Base-by-base conservation (phyloP, 345 rosid genomes). In the Syzygium aqueum region DNA sequence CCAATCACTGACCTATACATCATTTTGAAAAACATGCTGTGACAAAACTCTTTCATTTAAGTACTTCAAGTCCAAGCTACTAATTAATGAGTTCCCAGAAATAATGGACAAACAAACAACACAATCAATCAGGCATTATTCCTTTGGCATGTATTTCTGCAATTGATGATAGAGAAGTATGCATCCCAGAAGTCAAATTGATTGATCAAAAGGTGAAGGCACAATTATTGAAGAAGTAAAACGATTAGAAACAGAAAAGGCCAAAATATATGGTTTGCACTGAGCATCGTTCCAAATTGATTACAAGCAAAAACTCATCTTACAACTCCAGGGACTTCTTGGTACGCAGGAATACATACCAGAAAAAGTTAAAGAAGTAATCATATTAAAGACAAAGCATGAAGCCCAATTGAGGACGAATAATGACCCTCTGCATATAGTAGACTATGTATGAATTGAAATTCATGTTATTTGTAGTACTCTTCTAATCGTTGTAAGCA, bases 181-280 rank as follows among this genome's bases (percentile, higher is more conserved):
- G 2, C 1, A 73, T 73, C 49, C 2, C 0, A 0, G 49, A 17
- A 9, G 80, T 73, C 49, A 73, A 33, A 73, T 73, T 73, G 0
- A 33, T 8, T 0, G 46, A 0, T 0, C 46, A 67, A 67, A 33
- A 67, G 78, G 25, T 67, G 78, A 67, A 33, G 78, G 8, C 25
- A 8, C 0, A 0, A 8, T 33, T 33, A 33, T 73, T 17, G 80
- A 73, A 0, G 7, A 0, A 73, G 49, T 25, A 33, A 73, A 21
- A 73, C 1, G 0, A 67, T 17, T 19, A 67, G 46, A 67, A 67
- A 67, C 23, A 17, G 78, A 67, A 67, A 67, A 33, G 46, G 7
- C 46, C 80, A 33, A 33, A 7, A 67, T 67, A 0, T 0, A 67
- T 8, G 46, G 2, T 17, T 65, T 4, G 46, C 80, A 33, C 14